Conservation (phyloP, 768 basidiomycete genomes). For the Paxillus involutus region DNA sequence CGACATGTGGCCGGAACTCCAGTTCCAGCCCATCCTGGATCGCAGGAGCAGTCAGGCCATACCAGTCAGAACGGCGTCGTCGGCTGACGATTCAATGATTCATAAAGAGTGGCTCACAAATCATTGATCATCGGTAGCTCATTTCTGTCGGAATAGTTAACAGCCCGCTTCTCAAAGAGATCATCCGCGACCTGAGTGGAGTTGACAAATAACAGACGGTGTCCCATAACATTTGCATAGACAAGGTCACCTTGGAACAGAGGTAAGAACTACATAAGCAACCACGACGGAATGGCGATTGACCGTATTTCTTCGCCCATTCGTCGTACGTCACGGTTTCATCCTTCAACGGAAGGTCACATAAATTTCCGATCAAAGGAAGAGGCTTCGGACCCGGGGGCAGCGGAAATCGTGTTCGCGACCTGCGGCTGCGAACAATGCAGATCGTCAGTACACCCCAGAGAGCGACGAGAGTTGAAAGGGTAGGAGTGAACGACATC, state of each 20-base stretch:
- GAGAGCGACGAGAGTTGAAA: conserved; percentile 20
- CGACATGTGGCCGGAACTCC: conserved; percentile 57
- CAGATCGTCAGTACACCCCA: conserved; percentile 20
- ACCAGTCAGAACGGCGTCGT: too few relatives aligned
- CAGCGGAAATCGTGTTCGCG: conserved; percentile 30
- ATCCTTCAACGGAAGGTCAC: conserved; percentile 40
- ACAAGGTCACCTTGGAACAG: conserved; percentile 46
- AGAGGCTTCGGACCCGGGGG: conserved; percentile 56
- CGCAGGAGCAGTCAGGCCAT: conserved; percentile 6
- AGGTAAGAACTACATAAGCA: background rate
- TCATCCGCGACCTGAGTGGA: conserved; percentile 46
- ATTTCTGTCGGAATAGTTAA: conserved; percentile 56
- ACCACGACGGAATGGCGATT: background rate
- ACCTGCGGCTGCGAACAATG: conserved; percentile 12
- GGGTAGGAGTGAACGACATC: conserved; percentile 15
- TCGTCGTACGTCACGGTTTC: conserved; percentile 42
- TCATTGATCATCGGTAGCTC: conserved; percentile 50
- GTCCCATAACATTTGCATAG: conserved; percentile 50
- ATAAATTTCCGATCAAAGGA: conserved; percentile 57
- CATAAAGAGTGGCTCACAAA: conserved; percentile 33
- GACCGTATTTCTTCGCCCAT: conserved; percentile 41
- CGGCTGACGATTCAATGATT: background rate
- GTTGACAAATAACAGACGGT: conserved; percentile 49
- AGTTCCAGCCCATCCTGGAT: conserved; percentile 46
- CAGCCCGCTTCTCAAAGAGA: conserved; percentile 55